phyloP scores from a whole-genome alignment of 108 stramenopile species.

The Cyclotella atomus region DNA sequence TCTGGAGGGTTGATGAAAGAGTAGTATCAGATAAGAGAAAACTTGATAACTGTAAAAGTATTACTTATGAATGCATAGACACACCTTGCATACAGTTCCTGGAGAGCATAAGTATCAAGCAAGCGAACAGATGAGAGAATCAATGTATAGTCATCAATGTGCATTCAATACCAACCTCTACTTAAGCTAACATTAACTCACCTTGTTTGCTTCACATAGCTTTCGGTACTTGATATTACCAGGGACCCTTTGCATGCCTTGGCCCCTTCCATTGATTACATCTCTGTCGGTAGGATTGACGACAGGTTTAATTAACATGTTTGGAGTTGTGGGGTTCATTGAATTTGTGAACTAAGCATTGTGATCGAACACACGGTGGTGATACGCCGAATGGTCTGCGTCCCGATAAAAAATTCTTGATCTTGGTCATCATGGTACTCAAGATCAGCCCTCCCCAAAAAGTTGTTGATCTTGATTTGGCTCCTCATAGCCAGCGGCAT shows the following conservation, averaged over 20 bases:
- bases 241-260: conserved; percentile 18
- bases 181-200: neutral
- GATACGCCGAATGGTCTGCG: no score
- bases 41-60: neutral
- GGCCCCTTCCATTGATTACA: conserved; percentile 28
- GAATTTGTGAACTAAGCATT: no score
- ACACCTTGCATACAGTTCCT: neutral
- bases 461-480: no score
- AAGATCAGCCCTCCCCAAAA: no score
- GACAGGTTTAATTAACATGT: no score
- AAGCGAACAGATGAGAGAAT: neutral
- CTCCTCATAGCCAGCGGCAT: no score
- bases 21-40: neutral
- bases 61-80: neutral
- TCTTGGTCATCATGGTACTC: no score
- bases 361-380: no score
- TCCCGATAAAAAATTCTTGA: no score
- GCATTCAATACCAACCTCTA: neutral
- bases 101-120: neutral
- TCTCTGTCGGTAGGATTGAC: conserved; percentile 2
- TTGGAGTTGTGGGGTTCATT: no score
- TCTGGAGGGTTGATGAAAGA: no score
- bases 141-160: neutral
- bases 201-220: conserved; percentile 19
- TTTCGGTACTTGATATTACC: conserved; percentile 29